Conservation (phyloP, 164 flowering plant species). For the Echeveria elegans region DNA sequence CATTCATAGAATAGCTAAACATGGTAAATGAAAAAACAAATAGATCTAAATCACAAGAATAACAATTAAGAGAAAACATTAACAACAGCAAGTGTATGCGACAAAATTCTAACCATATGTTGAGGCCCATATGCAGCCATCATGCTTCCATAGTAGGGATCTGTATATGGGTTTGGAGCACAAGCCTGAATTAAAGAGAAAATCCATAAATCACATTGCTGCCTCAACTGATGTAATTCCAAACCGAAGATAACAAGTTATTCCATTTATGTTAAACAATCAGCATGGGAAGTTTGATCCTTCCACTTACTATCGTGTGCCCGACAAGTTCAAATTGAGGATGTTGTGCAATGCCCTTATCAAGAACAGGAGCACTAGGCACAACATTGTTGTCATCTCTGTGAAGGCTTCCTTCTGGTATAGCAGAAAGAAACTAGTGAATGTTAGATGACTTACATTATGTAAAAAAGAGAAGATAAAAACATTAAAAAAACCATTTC, state of each 20-base stretch:
- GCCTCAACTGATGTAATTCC: neutral
- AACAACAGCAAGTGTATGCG: neutral
- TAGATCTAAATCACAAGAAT: neutral
- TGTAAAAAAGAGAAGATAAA: neutral
- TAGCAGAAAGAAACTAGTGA: slow-evolving; percentile 9
- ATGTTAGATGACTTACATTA: neutral
- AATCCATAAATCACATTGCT: slow-evolving; percentile 10
- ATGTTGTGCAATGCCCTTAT: slow-evolving; percentile 39
- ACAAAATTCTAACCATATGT: slow-evolving; percentile 44
- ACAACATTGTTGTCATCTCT: slow-evolving; percentile 29
- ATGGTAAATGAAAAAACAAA: neutral
- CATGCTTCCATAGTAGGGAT: slow-evolving; percentile 78
- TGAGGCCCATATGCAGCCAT: slow-evolving; percentile 72
- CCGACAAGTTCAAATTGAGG: slow-evolving; percentile 83
- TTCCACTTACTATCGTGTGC: slow-evolving; percentile 65
- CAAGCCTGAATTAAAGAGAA: slow-evolving; percentile 52
- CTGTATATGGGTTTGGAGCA: slow-evolving; percentile 57
- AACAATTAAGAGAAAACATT: neutral
- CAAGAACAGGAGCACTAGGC: slow-evolving; percentile 29
- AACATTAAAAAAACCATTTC: neutral
- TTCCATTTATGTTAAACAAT: neutral
- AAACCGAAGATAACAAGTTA: neutral
- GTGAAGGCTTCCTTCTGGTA: slow-evolving; percentile 26
- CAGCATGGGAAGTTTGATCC: neutral
- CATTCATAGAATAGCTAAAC: neutral